Evolutionary conservation across 2,329 filamentous ascomycete species (phyloP).

Genomic region (Uncinocarpus reesii): DNA sequence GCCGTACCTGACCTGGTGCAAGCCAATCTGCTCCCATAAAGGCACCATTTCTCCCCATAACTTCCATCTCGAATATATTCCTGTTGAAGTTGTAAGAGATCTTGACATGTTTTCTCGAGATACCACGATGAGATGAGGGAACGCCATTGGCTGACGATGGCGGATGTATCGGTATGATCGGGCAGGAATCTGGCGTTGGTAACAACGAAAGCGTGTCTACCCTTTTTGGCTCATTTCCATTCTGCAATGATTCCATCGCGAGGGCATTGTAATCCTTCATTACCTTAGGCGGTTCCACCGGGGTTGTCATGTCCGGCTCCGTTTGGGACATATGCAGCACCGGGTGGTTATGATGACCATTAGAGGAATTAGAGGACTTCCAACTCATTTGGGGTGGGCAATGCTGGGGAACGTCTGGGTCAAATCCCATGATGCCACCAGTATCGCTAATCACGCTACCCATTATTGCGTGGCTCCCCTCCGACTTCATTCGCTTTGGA

Average conservation of each 20-base stretch:
- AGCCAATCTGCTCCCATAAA: slow-evolving; percentile 45
- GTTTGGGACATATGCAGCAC: slow-evolving; percentile 17
- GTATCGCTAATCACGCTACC: slow-evolving; percentile 46
- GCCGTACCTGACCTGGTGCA: slow-evolving; percentile 38
- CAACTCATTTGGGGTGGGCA: slow-evolving; percentile 32
- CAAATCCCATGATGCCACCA: slow-evolving; percentile 45
- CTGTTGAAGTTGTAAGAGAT: slow-evolving; percentile 51
- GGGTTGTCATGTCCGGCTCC: slow-evolving; percentile 11
- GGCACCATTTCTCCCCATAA: slow-evolving; percentile 50
- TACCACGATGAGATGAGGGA: slow-evolving; percentile 44
- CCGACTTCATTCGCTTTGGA: slow-evolving; percentile 37
- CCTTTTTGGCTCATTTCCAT: slow-evolving; percentile 33
- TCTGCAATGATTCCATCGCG: slow-evolving; percentile 35
- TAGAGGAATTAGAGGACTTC: slow-evolving; percentile 42
- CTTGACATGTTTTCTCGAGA: slow-evolving; percentile 52
- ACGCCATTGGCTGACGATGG: slow-evolving; percentile 39
- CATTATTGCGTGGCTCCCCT: slow-evolving; percentile 36
- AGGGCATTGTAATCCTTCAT: slow-evolving; percentile 39
- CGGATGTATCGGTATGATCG: slow-evolving; percentile 52
- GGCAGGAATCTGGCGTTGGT: slow-evolving; percentile 44
- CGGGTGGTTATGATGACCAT: slow-evolving; percentile 28
- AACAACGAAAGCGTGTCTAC: slow-evolving; percentile 40
- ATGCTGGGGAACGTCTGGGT: slow-evolving; percentile 35
- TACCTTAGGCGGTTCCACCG: slow-evolving; percentile 18
- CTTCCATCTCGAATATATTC: slow-evolving; percentile 48